Percentiles rank a stretch among this genome's conserved stretches.
Evolutionary conservation across 2,329 filamentous ascomycete species (phyloP).

Genomic region (Amphichorda felina): DNA sequence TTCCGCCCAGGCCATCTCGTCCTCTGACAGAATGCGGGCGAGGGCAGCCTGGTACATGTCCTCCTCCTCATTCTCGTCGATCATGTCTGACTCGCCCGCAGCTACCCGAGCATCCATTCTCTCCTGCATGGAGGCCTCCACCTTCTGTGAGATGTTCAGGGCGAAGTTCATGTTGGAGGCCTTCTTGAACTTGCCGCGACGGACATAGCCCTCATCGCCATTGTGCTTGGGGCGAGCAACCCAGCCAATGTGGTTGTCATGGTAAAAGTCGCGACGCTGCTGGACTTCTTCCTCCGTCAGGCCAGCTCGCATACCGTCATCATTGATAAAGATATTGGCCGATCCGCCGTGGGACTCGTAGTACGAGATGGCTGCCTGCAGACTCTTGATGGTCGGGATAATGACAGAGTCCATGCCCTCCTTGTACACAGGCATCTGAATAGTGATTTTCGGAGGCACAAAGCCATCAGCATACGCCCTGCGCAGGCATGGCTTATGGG

Average conservation of each 20-base stretch:
- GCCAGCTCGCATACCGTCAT: constrained; percentile 47
- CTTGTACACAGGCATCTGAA: constrained; percentile 31
- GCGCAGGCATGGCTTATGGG: too few species aligned
- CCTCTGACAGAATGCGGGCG: constrained; percentile 34
- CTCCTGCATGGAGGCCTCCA: too few species aligned
- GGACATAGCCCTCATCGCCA: constrained; percentile 33
- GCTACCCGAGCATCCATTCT: constrained; percentile 9
- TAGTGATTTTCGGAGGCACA: constrained; percentile 32
- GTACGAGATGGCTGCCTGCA: constrained; percentile 35
- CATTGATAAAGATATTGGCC: constrained; percentile 46
- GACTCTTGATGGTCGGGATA: constrained; percentile 32
- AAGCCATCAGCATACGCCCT: constrained; percentile 17
- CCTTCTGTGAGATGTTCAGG: constrained; percentile 46
- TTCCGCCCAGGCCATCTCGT: constrained; percentile 39
- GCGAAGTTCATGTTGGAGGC: constrained; percentile 69
- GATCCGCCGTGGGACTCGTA: constrained; percentile 34
- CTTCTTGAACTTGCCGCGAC: constrained; percentile 59
- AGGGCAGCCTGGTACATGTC: constrained; percentile 36
- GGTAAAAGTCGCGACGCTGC: constrained; percentile 32
- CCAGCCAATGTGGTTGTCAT: constrained; percentile 36
- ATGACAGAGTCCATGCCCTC: constrained; percentile 29
- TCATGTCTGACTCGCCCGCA: constrained; percentile 8
- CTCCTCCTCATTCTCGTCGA: constrained; percentile 20
- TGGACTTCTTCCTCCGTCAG: constrained; percentile 28
- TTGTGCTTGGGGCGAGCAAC: constrained; percentile 30